A percentile compares a stretch with the other conserved stretches of the same genome.
Evolutionary conservation across 805 yeast genomes (phyloP).

Genomic region (Yarrowia divulgata): DNA sequence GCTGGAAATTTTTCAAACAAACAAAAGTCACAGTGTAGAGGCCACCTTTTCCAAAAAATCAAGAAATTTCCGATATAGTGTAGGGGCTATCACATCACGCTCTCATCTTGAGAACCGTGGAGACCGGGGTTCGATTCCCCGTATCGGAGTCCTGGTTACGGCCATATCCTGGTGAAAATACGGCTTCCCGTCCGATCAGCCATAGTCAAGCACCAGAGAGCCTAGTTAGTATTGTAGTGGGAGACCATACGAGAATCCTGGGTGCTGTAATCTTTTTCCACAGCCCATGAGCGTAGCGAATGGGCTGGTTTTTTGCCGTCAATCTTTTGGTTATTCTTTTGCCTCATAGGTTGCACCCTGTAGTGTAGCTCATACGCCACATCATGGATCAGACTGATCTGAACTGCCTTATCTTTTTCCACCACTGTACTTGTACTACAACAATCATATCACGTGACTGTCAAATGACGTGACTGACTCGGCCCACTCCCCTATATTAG

Average conservation of each 20-base stretch:
- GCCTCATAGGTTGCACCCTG: too few species aligned
- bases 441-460: background rate
- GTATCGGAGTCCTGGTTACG: slow-evolving; percentile 32
- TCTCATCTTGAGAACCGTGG: slow-evolving; percentile 38
- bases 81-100: slow-evolving; percentile 39
- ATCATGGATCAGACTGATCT: too few species aligned
- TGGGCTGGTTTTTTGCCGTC: background rate
- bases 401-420: too few species aligned
- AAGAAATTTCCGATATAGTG: slow-evolving; percentile 27
- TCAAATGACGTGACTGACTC: too few species aligned
- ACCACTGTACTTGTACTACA: too few species aligned
- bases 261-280: slow-evolving; percentile 29
- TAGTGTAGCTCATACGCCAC: too few species aligned
- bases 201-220: slow-evolving; percentile 37
- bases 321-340: too few species aligned
- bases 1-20: background rate
- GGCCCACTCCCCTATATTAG: too few species aligned
- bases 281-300: background rate
- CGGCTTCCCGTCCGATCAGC: slow-evolving; percentile 38
- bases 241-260: slow-evolving; percentile 37
- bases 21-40: background rate
- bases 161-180: slow-evolving; percentile 36
- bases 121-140: slow-evolving; percentile 41
- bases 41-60: background rate
- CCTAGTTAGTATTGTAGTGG: slow-evolving; percentile 36